Base-by-base conservation (phyloP, 2,329 filamentous ascomycete species). In the Colletotrichum sp. region DNA sequence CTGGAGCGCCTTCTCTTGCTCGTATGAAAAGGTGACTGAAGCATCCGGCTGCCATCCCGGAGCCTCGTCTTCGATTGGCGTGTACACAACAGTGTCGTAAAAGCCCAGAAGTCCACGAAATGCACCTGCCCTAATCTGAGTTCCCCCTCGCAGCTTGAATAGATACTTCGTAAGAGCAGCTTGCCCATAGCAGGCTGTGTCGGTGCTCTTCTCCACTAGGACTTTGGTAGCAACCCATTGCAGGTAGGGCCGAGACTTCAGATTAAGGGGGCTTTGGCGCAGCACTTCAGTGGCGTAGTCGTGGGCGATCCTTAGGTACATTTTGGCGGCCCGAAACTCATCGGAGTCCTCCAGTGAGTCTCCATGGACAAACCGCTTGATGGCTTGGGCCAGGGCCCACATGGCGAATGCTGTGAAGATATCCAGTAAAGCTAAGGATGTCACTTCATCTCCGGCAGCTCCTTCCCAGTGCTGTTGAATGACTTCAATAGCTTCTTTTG, bases 51-150 rank as follows among this genome's bases (percentile, higher is more conserved):
- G 3, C 43, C 43, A 52, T 1, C 3, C 3, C 0, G 43, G 43
- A 13, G 43, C 43, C 43, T 52, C 43, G 6, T 52, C 43, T 21
- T 52, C 28, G 34, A 2, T 36, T 36, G 34, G 34, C 34, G 34
- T 36, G 13, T 36, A 30, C 0, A 7, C 6, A 36, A 36, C 34
- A 4, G 6, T 36, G 34, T 32, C 30, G 0, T 32, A 32, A 32
- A 32, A 32, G 30, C 30, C 30, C 0, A 32, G 30, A 32, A 32
- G 30, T 32, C 12, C 32, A 34, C 32, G 43, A 52, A 52, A 52
- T 0, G 43, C 6, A 3, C 43, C 43, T 0, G n/a, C 0, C 0
- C 43, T 52, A 0, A 13, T 3, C 3, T 5, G 6, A 0, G 43
- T 2, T 52, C 4, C 43, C n/a, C 43, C 43, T 21, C 43, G n/a